A percentile compares a stretch with the other conserved stretches of the same genome.
Evolutionary conservation across 2,329 filamentous ascomycete species (phyloP).

Genomic region (Pseudocercospora vitis): DNA sequence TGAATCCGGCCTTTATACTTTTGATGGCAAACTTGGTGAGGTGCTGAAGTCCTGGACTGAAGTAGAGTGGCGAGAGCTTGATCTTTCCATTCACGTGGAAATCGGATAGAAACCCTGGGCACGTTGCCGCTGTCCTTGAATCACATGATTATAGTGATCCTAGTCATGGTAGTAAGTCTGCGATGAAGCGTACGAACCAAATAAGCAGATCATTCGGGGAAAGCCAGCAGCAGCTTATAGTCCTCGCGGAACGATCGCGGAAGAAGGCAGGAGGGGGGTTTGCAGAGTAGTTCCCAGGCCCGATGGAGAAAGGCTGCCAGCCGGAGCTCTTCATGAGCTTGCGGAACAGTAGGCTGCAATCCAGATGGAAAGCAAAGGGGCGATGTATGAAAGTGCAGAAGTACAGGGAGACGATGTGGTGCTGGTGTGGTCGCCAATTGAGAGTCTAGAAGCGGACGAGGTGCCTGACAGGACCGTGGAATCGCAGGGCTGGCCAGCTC

Average conservation of each 20-base stretch:
- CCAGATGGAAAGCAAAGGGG: constrained; percentile 4
- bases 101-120: too few relatives aligned
- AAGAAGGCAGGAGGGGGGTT: constrained; percentile 17
- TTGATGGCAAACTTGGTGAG: constrained; percentile 12
- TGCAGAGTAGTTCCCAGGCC: constrained; percentile 16
- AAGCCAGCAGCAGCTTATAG: constrained; percentile 16
- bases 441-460: neutral
- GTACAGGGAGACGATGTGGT: constrained; percentile 13
- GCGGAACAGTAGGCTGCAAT: constrained; percentile 4
- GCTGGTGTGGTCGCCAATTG: constrained; percentile 7
- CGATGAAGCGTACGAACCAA: constrained; percentile 18
- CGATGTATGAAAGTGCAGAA: constrained; percentile 13
- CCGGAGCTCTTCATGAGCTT: constrained; percentile 4
- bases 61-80: constrained; percentile 14
- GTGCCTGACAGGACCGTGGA: too few relatives aligned
- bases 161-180: constrained; percentile 19
- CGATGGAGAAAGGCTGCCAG: constrained; percentile 9
- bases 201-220: constrained; percentile 11
- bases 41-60: constrained; percentile 19
- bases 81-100: constrained; percentile 15
- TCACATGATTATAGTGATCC: too few relatives aligned
- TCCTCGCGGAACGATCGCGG: constrained; percentile 12
- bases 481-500: too few relatives aligned
- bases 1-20: constrained; percentile 10
- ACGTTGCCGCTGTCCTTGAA: too few relatives aligned